Percentiles rank a stretch among this genome's conserved stretches.
phyloP scores from a whole-genome alignment of 2,329 filamentous ascomycete genomes.

The Colletotrichum aenigma region DNA sequence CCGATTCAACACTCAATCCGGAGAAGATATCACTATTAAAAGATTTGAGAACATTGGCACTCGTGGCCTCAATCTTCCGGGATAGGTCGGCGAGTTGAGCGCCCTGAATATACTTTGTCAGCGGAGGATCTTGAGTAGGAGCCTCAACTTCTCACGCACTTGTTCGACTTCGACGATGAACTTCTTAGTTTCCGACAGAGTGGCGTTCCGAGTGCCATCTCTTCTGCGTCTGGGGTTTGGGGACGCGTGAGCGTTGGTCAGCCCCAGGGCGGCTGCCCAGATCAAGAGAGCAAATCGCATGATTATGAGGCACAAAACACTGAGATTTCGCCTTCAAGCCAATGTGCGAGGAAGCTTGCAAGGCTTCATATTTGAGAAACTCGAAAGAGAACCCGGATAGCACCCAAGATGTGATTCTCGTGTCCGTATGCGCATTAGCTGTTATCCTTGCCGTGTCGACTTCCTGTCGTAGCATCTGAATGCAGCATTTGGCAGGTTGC shows the following conservation, averaged over 20 bases:
- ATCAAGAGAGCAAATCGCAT: not conserved
- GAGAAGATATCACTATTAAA: conserved; percentile 33
- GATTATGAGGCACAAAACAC: not conserved
- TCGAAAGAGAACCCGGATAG: not conserved
- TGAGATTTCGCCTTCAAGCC: not conserved
- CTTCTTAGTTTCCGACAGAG: too few species aligned
- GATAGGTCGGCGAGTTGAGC: conserved; percentile 12
- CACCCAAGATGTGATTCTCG: not conserved
- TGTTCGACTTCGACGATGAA: conserved; percentile 25
- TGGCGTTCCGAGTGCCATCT: too few species aligned
- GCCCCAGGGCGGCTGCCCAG: not conserved
- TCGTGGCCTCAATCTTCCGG: conserved; percentile 13
- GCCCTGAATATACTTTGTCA: not conserved
- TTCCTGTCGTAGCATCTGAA: not conserved
- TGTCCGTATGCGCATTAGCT: not conserved
- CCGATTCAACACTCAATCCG: conserved; percentile 35
- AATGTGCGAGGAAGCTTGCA: not conserved
- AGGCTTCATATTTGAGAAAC: not conserved
- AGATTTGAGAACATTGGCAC: conserved; percentile 20
- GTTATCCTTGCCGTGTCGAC: not conserved
- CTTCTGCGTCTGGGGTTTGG: not conserved
- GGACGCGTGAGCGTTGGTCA: not conserved
- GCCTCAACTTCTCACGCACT: not conserved
- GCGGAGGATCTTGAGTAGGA: not conserved
- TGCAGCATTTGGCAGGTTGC: not conserved